These are phyloP conservation scores for Xylaria multiplex DNA, from an alignment of 2,329 filamentous ascomycete genomes.

Conservation along the genomic window DNA sequence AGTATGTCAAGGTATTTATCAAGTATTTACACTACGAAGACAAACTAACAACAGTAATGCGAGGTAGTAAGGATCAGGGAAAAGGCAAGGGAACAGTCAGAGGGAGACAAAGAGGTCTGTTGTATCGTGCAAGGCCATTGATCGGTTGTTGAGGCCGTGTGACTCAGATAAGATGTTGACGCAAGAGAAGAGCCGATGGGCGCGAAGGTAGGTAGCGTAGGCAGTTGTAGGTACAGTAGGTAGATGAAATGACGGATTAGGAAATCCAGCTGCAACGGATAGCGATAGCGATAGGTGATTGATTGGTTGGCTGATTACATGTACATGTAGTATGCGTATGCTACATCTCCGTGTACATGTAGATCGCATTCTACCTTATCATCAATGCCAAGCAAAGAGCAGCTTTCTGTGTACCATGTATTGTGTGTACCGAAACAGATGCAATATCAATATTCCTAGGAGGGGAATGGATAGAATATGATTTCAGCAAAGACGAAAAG, in stretches of 20 bases:
- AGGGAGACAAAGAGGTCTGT: slow-evolving; percentile 35
- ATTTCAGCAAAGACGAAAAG: no score
- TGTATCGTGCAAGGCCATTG: slow-evolving; percentile 16
- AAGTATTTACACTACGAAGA: background rate
- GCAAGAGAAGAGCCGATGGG: slow-evolving; percentile 29
- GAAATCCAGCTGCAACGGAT: slow-evolving; percentile 21
- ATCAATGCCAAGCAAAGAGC: background rate
- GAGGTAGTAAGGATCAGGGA: background rate
- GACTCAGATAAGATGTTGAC: slow-evolving; percentile 46
- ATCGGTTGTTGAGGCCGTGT: slow-evolving; percentile 41
- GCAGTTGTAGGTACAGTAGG: no score
- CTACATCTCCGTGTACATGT: background rate
- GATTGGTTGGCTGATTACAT: background rate
- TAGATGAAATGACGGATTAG: slow-evolving; percentile 34
- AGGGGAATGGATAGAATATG: no score
- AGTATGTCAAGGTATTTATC: slow-evolving; percentile 15
- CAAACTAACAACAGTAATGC: slow-evolving; percentile 4
- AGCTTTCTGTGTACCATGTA: background rate
- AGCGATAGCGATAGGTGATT: background rate
- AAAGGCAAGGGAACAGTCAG: slow-evolving; percentile 26
- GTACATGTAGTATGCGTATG: background rate
- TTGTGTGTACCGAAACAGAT: background rate
- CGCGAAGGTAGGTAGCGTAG: background rate
- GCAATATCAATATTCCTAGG: background rate
- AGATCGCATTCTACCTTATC: background rate